Evolutionary conservation across 164 flowering plant species (phyloP).

Genomic region (Malania oleifera): DNA sequence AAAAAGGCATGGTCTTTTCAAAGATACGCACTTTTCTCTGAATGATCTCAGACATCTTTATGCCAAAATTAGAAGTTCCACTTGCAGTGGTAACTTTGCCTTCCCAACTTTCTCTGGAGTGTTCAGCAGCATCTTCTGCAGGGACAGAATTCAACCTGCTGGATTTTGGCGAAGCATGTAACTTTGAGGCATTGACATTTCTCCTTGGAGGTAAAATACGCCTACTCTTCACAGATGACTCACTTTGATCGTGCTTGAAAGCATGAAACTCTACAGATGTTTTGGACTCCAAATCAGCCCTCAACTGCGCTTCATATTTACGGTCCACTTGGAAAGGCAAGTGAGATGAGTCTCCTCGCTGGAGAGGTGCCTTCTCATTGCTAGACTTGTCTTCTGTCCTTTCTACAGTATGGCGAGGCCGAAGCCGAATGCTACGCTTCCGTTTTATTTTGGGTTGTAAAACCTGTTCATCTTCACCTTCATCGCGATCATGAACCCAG

Average conservation of each 20-base stretch:
- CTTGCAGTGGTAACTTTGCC: constrained; percentile 31
- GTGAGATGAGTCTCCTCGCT: constrained; percentile 52
- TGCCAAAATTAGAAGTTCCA: constrained; percentile 35
- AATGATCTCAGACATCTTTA: constrained; percentile 65
- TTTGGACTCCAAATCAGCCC: constrained; percentile 45
- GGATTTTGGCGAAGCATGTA: constrained; percentile 49
- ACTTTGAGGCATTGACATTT: constrained; percentile 43
- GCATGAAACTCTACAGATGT: constrained; percentile 28
- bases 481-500: constrained; percentile 92
- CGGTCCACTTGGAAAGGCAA: constrained; percentile 44
- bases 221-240: constrained; percentile 41
- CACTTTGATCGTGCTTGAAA: constrained; percentile 47
- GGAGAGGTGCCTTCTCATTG: constrained; percentile 40
- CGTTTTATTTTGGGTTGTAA: constrained; percentile 91
- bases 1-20: background rate
- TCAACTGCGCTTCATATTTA: constrained; percentile 43
- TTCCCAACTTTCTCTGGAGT: constrained; percentile 59
- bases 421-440: constrained; percentile 78
- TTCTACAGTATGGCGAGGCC: constrained; percentile 61
- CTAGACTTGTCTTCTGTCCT: constrained; percentile 59
- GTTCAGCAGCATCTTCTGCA: constrained; percentile 45
- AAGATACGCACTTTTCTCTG: constrained; percentile 67
- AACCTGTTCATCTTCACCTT: constrained; percentile 96
- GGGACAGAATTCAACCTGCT: constrained; percentile 42
- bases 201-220: constrained; percentile 47